These are phyloP conservation scores for Lyophyllum shimeji DNA, from an alignment of 768 basidiomycete genomes.

Conservation along the genomic window DNA sequence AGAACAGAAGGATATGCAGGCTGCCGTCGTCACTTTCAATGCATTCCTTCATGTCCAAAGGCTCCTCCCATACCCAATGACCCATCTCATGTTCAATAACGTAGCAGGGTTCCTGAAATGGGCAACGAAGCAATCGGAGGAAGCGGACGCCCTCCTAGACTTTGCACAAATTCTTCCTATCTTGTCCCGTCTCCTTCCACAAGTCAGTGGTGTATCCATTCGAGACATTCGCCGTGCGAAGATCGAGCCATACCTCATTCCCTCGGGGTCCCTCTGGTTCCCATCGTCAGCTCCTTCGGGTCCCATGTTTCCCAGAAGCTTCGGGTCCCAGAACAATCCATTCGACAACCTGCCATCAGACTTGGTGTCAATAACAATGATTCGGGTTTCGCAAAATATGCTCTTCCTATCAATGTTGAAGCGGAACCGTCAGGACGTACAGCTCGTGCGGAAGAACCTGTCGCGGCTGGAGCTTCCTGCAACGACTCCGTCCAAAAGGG, in stretches of 20 bases:
- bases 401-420: constrained; percentile 64
- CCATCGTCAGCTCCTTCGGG: constrained; percentile 49
- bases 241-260: constrained; percentile 65
- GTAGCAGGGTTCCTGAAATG: constrained; percentile 67
- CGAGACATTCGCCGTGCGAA: constrained; percentile 74
- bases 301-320: constrained; percentile 59
- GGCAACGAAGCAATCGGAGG: constrained; percentile 42
- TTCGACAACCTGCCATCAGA: constrained; percentile 38
- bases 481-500: constrained; percentile 22
- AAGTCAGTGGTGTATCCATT: constrained; percentile 72
- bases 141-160: constrained; percentile 42
- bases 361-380: constrained; percentile 56
- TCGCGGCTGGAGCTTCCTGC: constrained; percentile 59
- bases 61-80: constrained; percentile 59
- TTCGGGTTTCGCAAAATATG: constrained; percentile 72
- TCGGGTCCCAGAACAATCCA: constrained; percentile 33
- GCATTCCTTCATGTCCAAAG: constrained; percentile 57
- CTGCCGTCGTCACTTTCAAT: constrained; percentile 52
- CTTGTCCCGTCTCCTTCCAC: constrained; percentile 56
- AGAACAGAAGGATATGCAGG: constrained; percentile 43
- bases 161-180: constrained; percentile 58
- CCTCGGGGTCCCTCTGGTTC: constrained; percentile 74
- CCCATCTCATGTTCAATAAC: constrained; percentile 70
- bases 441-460: constrained; percentile 64
- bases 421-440: constrained; percentile 66